phyloP scores from a whole-genome alignment of 371 early-diverging fungal genomes.

The Mucor saturninus region DNA sequence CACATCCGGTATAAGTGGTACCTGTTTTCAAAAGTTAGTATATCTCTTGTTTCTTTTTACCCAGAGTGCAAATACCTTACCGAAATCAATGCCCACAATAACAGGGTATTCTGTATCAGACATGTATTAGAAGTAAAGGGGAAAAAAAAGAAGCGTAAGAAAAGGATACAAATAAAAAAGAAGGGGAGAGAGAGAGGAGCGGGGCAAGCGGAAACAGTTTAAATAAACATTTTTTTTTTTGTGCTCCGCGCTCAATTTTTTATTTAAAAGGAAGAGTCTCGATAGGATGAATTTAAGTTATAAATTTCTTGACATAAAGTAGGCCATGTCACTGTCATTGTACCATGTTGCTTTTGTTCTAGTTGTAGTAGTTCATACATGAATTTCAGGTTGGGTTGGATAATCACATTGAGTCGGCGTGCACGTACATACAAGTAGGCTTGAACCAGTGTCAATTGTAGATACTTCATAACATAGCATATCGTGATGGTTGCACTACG shows the following conservation, averaged over 20 bases:
- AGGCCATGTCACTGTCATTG: constrained; percentile 41
- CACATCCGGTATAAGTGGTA: constrained; percentile 52
- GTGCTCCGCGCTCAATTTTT: background rate
- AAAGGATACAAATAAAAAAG: too few relatives aligned
- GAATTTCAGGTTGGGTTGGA: constrained; percentile 72
- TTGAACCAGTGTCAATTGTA: constrained; percentile 54
- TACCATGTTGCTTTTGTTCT: constrained; percentile 53
- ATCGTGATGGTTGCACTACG: constrained; percentile 71
- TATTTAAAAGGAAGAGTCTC: constrained; percentile 16
- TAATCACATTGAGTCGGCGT: constrained; percentile 68
- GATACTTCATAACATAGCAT: constrained; percentile 66
- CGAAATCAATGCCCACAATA: constrained; percentile 53
- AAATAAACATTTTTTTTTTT: too few relatives aligned
- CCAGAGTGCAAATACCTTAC: constrained; percentile 34
- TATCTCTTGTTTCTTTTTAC: too few relatives aligned
- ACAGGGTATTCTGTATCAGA: constrained; percentile 42
- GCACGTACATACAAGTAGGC: constrained; percentile 71
- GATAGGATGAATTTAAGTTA: constrained; percentile 41
- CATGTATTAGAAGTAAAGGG: constrained; percentile 18
- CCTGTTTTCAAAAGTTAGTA: constrained; percentile 20
- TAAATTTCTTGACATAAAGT: constrained; percentile 43
- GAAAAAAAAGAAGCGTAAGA: background rate
- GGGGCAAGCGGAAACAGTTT: too few relatives aligned
- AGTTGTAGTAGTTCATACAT: constrained; percentile 71
- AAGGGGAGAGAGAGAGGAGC: background rate